Percentiles rank a stretch among this genome's conserved stretches.
Conservation (phyloP, 1,139 yeast genomes). For the Eremothecium gossypii region DNA sequence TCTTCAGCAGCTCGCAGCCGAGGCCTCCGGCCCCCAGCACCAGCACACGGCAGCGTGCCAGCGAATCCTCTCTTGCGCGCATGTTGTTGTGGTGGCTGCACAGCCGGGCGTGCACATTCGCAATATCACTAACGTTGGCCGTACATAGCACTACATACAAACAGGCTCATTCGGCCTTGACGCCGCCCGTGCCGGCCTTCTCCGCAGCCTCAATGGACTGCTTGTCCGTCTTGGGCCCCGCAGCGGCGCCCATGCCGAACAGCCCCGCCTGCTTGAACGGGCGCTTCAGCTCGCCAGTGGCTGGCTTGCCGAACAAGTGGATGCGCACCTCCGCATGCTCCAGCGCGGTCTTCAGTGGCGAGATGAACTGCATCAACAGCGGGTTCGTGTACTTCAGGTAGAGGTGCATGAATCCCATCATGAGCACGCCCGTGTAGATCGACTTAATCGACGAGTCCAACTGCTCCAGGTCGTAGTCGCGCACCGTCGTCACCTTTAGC, state of each 20-base stretch:
- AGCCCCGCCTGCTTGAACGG: slow-evolving; percentile 89
- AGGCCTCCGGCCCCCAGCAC: slow-evolving; percentile 92
- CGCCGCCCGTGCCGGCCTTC: slow-evolving; percentile 79
- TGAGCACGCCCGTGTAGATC: slow-evolving; percentile 81
- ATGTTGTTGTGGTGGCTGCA: neutral
- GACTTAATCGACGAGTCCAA: slow-evolving; percentile 71
- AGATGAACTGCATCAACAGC: slow-evolving; percentile 84
- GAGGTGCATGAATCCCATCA: slow-evolving; percentile 98
- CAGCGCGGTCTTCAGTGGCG: slow-evolving; percentile 81
- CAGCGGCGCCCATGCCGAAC: slow-evolving; percentile 58
- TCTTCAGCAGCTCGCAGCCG: slow-evolving; percentile 87
- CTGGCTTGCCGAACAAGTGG: slow-evolving; percentile 76
- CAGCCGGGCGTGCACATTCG: no score
- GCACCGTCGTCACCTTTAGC: slow-evolving; percentile 78
- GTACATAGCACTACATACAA: no score
- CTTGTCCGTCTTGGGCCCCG: slow-evolving; percentile 68
- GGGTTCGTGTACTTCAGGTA: slow-evolving; percentile 99
- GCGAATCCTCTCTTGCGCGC: neutral
- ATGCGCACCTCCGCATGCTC: slow-evolving; percentile 90
- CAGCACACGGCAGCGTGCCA: slow-evolving; percentile 27
- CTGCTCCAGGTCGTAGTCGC: slow-evolving; percentile 89
- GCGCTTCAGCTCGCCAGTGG: slow-evolving; percentile 88
- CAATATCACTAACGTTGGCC: no score
- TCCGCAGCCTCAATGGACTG: slow-evolving; percentile 81
- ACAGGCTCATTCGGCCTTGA: slow-evolving; percentile 64